phyloP scores from a whole-genome alignment of 1,284 basidiomycete genomes.

The Ceratobasidium sp. region DNA sequence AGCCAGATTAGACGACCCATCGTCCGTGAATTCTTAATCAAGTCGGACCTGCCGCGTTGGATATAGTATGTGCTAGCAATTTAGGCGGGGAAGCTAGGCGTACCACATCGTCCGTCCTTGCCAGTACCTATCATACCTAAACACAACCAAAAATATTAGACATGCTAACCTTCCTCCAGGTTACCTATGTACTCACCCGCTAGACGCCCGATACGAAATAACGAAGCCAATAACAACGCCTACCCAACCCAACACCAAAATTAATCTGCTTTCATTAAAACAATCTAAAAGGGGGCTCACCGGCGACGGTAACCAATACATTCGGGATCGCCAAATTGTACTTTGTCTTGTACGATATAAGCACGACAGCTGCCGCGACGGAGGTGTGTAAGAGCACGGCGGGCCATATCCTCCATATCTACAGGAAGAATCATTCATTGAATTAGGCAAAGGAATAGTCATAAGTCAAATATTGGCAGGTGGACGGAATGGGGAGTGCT shows the following conservation, averaged over 20 bases:
- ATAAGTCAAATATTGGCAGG: constrained; percentile 37
- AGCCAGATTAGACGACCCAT: constrained; percentile 70
- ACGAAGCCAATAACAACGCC: constrained; percentile 81
- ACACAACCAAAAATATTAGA: background rate
- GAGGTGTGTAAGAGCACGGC: constrained; percentile 71
- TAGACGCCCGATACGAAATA: constrained; percentile 74
- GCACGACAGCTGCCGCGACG: constrained; percentile 68
- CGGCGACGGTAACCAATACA: constrained; percentile 15
- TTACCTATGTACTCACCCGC: constrained; percentile 61
- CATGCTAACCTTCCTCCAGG: no score
- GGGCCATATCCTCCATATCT: constrained; percentile 78
- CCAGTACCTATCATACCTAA: constrained; percentile 62
- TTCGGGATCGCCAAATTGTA: constrained; percentile 65
- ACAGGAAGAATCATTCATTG: constrained; percentile 20
- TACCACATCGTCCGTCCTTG: constrained; percentile 71
- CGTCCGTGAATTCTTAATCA: constrained; percentile 58
- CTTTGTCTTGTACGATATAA: constrained; percentile 61
- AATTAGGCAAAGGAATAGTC: constrained; percentile 42
- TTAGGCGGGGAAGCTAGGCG: background rate
- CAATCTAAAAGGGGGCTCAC: constrained; percentile 14
- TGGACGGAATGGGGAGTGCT: constrained; percentile 44
- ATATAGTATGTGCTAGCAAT: background rate
- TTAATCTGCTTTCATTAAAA: background rate
- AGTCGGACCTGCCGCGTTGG: constrained; percentile 57
- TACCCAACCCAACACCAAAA: constrained; percentile 46